A percentile compares a stretch with the other conserved stretches of the same genome.
Evolutionary conservation across 2,329 filamentous ascomycete species (phyloP).

Genomic region (Sporothrix phasma): DNA sequence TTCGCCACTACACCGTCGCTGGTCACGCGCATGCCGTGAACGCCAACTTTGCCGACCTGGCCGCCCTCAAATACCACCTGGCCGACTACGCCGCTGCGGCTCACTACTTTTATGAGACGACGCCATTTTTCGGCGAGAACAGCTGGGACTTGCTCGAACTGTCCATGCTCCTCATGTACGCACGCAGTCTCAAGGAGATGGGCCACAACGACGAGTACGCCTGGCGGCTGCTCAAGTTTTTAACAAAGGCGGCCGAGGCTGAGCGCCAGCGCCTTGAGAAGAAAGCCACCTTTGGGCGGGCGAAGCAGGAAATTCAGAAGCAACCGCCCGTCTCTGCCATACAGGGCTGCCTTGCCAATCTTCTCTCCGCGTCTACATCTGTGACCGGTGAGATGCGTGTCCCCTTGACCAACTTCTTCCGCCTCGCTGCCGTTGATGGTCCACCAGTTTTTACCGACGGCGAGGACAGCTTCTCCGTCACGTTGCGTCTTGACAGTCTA

Average conservation of each 20-base stretch:
- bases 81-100: conserved; percentile 65
- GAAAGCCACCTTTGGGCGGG: conserved; percentile 28
- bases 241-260: conserved; percentile 54
- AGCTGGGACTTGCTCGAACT: conserved; percentile 74
- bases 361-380: conserved; percentile 36
- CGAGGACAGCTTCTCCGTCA: conserved; percentile 65
- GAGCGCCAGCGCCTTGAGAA: conserved; percentile 33
- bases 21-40: conserved; percentile 70
- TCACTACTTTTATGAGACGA: conserved; percentile 66
- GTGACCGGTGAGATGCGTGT: conserved; percentile 52
- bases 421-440: conserved; percentile 55
- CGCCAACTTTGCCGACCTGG: conserved; percentile 71
- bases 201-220: conserved; percentile 71
- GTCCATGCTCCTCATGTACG: conserved; percentile 77
- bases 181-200: conserved; percentile 68
- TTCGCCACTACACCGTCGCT: conserved; percentile 73
- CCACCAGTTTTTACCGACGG: conserved; percentile 59
- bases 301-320: background rate
- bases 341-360: conserved; percentile 37
- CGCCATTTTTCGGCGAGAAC: conserved; percentile 66
- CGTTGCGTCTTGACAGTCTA: conserved; percentile 59
- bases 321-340: conserved; percentile 28
- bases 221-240: conserved; percentile 60
- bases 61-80: conserved; percentile 68
- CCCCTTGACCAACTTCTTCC: conserved; percentile 65